These are phyloP conservation scores for Neofusicoccum umdonicola DNA, from an alignment of 2,329 filamentous ascomycete species.

Conservation along the genomic window DNA sequence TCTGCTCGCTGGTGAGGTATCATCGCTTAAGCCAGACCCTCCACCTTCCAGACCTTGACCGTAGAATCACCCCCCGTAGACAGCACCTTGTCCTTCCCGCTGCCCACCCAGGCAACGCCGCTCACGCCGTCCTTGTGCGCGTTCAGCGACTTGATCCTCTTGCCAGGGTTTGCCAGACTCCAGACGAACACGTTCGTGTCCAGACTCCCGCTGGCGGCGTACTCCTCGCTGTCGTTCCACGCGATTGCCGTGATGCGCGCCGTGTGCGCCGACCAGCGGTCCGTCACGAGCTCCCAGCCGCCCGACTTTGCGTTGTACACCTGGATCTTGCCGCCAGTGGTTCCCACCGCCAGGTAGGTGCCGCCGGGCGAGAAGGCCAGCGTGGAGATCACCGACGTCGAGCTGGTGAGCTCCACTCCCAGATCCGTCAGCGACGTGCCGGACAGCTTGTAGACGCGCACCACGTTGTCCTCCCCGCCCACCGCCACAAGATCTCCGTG, in stretches of 20 bases:
- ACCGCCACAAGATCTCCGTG: conserved; percentile 64
- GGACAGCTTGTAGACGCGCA: conserved; percentile 70
- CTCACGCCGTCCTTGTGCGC: conserved; percentile 96
- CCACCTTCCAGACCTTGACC: conserved; percentile 81
- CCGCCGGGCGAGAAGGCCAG: conserved; percentile 81
- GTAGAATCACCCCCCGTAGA: conserved; percentile 84
- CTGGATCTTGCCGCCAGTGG: conserved; percentile 80
- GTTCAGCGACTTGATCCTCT: conserved; percentile 78
- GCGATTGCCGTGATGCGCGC: conserved; percentile 65
- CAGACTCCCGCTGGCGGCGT: conserved; percentile 78
- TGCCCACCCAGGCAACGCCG: conserved; percentile 73
- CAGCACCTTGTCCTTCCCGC: conserved; percentile 58
- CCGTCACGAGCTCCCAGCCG: conserved; percentile 71
- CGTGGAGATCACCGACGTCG: conserved; percentile 70
- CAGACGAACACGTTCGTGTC: conserved; percentile 93
- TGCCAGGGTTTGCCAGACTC: conserved; percentile 80
- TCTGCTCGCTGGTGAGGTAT: no score
- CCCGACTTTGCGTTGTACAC: conserved; percentile 63
- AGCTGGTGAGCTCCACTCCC: conserved; percentile 60
- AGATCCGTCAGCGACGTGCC: conserved; percentile 52
- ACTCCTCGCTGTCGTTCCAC: conserved; percentile 71
- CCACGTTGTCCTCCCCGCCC: conserved; percentile 69
- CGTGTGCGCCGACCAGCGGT: conserved; percentile 73
- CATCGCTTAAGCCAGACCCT: conserved; percentile 41
- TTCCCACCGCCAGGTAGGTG: conserved; percentile 76